Base-by-base conservation (phyloP, 1,284 basidiomycete genomes). In the Tilletia caries region DNA sequence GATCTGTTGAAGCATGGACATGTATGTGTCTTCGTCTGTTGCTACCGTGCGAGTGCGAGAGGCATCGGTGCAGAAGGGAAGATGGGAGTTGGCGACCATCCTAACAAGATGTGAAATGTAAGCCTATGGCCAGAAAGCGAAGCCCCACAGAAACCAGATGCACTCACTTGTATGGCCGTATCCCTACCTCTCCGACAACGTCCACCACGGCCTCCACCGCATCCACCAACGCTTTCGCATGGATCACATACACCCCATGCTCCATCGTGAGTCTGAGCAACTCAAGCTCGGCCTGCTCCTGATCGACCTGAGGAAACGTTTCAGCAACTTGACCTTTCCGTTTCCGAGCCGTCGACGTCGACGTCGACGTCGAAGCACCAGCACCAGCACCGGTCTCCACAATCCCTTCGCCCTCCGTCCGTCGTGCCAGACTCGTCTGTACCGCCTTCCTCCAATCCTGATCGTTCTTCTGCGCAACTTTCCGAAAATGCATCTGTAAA, bases 121-220 rank as follows among this genome's bases (percentile, higher is more conserved):
- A n/a, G n/a, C n/a, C n/a, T n/a, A n/a, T n/a, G n/a, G n/a, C n/a
- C n/a, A n/a, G n/a, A n/a, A n/a, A n/a, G n/a, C n/a, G n/a, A n/a
- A n/a, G n/a, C n/a, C n/a, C n/a, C n/a, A n/a, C n/a, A n/a, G n/a
- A n/a, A n/a, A n/a, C n/a, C n/a, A n/a, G n/a, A n/a, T 32, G 0
- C 15, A 62, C 58, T 62, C 58, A 62, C 58, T 62, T 62, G 58
- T 62, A 62, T 20, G 58, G 58, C 23, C 58, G 58, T 33, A 62
- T 62, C 1, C 58, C 58, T 3, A 62, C 58, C 3, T 62, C 58
- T 27, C 58, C 58, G 1, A 62, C 58, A 37, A 62, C 34, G 18
- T 62, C 58, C 15, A 62, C 58, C 20, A 34, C 32, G 29, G 58
- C 33, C 23, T 62, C 58, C 4, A 62, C 58, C 12, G 58, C 58